Evolutionary conservation across 192 early-diverging fungal genomes (phyloP).

Genomic region (Backusella circina): DNA sequence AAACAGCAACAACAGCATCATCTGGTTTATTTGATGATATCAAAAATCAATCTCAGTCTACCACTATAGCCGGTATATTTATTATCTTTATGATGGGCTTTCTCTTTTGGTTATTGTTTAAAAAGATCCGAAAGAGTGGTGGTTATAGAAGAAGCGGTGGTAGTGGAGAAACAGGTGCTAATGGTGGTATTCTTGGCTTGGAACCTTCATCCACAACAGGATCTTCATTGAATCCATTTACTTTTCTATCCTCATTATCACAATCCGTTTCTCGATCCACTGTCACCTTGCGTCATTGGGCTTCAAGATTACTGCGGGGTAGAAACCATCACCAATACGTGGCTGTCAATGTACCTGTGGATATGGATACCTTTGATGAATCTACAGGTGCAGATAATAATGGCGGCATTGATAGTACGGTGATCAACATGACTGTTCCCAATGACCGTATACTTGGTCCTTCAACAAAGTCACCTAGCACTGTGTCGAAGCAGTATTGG

Average conservation of each 20-base stretch:
- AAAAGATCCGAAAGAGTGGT: background rate
- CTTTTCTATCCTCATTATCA: background rate
- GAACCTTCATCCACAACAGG: background rate
- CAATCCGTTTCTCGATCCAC: background rate
- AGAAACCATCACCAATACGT: background rate
- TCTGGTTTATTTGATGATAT: background rate
- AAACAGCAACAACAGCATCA: background rate
- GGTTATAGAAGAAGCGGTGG: background rate
- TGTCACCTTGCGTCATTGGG: conserved; percentile 17
- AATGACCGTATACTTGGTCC: conserved; percentile 2
- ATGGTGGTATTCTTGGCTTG: conserved; percentile 3
- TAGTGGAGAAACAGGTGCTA: background rate
- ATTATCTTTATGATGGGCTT: background rate
- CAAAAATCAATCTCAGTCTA: background rate
- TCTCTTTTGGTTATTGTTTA: conserved; percentile 3
- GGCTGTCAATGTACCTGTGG: background rate
- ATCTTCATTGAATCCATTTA: background rate
- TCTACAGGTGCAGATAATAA: background rate
- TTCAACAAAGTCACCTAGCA: conserved; percentile 14
- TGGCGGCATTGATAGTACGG: background rate
- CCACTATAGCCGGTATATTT: background rate
- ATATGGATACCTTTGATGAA: conserved; percentile 3
- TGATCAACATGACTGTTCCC: conserved; percentile 10
- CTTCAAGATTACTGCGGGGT: conserved; percentile 6
- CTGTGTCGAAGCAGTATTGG: conserved; percentile 24